Conservation (phyloP, 1,284 basidiomycete genomes). For the Sanghuangporus weigelae region DNA sequence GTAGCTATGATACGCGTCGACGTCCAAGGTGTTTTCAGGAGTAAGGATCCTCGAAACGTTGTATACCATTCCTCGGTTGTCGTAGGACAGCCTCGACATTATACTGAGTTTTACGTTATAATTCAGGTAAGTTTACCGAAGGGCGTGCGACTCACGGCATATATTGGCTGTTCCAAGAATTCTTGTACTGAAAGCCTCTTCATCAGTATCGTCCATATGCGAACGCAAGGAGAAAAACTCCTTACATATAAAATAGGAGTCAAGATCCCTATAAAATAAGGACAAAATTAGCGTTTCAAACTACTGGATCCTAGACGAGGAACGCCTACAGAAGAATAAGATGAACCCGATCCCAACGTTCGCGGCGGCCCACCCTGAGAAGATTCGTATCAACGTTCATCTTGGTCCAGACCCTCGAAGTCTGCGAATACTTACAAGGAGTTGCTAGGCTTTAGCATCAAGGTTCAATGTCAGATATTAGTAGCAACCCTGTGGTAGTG, state of each 20-base stretch:
- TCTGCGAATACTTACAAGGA: slow-evolving; percentile 9
- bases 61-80: slow-evolving; percentile 51
- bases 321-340: slow-evolving; percentile 55
- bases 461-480: neutral
- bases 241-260: slow-evolving; percentile 18
- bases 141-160: slow-evolving; percentile 25
- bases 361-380: slow-evolving; percentile 62
- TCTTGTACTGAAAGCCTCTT: slow-evolving; percentile 47
- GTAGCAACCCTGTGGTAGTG: neutral
- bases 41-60: slow-evolving; percentile 53
- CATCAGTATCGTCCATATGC: neutral
- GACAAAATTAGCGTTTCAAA: neutral
- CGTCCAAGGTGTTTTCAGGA: slow-evolving; percentile 45
- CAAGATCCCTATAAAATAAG: slow-evolving; percentile 9
- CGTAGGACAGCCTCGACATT: slow-evolving; percentile 52
- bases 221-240: slow-evolving; percentile 32
- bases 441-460: slow-evolving; percentile 12
- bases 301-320: neutral
- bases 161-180: slow-evolving; percentile 36
- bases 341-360: slow-evolving; percentile 80
- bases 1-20: slow-evolving; percentile 47
- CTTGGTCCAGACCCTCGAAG: neutral
- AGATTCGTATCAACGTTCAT: neutral
- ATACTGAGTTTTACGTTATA: slow-evolving; percentile 24
- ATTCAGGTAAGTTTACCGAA: neutral